Base-by-base conservation (phyloP, 1,139 yeast species). In the Debaryomyces singareniensis region DNA sequence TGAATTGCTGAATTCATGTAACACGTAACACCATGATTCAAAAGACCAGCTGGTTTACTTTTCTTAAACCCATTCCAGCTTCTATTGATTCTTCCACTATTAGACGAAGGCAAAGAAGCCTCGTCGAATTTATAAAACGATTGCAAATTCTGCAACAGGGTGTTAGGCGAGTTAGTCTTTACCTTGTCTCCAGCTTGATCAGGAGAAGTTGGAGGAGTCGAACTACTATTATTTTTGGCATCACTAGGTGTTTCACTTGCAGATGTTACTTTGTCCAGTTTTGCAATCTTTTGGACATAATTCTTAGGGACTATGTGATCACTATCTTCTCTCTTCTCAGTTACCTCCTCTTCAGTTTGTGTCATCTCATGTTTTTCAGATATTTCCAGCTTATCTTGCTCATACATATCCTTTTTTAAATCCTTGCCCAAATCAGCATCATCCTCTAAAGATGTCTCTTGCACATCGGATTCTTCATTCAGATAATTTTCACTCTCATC, bases 1-100 rank as follows among this genome's bases (percentile, higher is more conserved):
- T 91, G 98, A 26, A 91, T 78, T 3, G 96, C 97, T 2, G 96
- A 80, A 53, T 91, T 91, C 76, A 91, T 87, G 55, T 89, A 91
- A 53, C 98, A 91, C 3, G 97, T 91, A 26, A 91, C 97, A 16
- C 97, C 97, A 40, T 82, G 89, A 53, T 91, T 91, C 34, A 84
- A 57, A 32, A 91, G 64, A 0, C 98, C 98, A 15, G 78, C 64
- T 1, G 96, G 94, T 33, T 48, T 46, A 5, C 43, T 45, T 18
- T 69, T 63, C 27, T 58, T 45, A 24, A 40, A 56, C 49, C 38
- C 63, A 34, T 76, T 66, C 85, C 91, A 80, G 40, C 71, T 75
- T 49, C 81, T 81, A 34, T 61, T 51, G 20, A 75, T 77, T 39
- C 76, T 66, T 5, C 45, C 58, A 7, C 78, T 71, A 4, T 57